Base-by-base conservation (phyloP, 345 rosid species). In the Pelargonium nanum region DNA sequence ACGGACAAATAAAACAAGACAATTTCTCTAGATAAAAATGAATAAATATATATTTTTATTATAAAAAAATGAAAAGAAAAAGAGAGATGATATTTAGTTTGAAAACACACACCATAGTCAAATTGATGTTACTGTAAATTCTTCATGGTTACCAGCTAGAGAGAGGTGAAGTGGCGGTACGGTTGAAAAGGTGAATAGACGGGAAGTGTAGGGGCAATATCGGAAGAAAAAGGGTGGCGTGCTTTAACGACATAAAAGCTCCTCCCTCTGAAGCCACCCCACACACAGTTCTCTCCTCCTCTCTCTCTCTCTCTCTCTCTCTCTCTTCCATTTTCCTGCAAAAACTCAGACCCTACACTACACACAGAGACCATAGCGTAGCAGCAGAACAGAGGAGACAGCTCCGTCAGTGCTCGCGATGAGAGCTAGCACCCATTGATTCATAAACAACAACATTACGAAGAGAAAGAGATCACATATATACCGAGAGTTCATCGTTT, bases 221-320 rank as follows among this genome's bases (percentile, higher is more conserved):
- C 7, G 75, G 67, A 44, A 70, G 51, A 4, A 10, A 53, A 56
- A 62, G 24, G 74, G 57, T 75, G 68, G 77, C 78, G 75, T 81
- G 75, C 78, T 65, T 71, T 73, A 73, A 73, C 73, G 73, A 75
- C 75, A 71, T 69, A 56, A 68, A 68, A 65, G 59, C 70, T 53
- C 55, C 40, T 34, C 25, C 1, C 53, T 40, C 70, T 57, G 67
- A 53, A 61, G 65, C 71, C 75, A 55, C 65, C 63, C 78, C 62
- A 62, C 65, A 64, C 63, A 55, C 55, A 61, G 54, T 61, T 68
- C 64, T 56, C 68, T 40, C 67, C 55, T 55, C 44, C 25, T 58
- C 19, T 55, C 45, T 52, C 51, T n/a, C 1, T 25, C 45, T 60
- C 22, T 53, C 51, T 24, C 21, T 22, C 24, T 40, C 25, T 48